These are phyloP conservation scores for Calonectria pteridis DNA, from an alignment of 2,329 filamentous ascomycete genomes.

Conservation along the genomic window DNA sequence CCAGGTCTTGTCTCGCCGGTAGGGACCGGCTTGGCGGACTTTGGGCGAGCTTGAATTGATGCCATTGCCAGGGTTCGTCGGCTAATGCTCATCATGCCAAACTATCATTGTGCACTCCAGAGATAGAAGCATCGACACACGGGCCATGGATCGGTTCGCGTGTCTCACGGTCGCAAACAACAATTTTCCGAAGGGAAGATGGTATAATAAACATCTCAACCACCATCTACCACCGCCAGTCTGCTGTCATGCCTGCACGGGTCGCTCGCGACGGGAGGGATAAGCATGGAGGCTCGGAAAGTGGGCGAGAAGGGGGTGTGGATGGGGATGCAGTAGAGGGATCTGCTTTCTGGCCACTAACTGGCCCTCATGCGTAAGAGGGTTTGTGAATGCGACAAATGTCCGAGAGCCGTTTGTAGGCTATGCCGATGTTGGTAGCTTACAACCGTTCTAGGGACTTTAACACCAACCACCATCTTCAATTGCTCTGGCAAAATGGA, in stretches of 20 bases:
- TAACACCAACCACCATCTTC: conserved; percentile 27
- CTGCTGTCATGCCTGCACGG: conserved; percentile 38
- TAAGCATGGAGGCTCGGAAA: conserved; percentile 32
- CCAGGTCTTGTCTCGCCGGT: not conserved
- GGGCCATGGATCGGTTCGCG: conserved; percentile 31
- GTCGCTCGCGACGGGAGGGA: conserved; percentile 1
- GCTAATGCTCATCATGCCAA: not conserved
- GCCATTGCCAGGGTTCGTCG: not conserved
- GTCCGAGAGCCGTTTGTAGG: conserved; percentile 27
- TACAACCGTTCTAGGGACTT: conserved; percentile 31
- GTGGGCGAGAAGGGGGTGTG: conserved; percentile 27
- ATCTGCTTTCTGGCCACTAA: conserved; percentile 32
- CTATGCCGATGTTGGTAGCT: conserved; percentile 34
- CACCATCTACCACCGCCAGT: conserved; percentile 23
- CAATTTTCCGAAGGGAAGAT: too few relatives aligned
- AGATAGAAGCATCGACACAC: conserved; percentile 13
- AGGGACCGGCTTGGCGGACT: conserved; percentile 12
- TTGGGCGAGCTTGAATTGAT: conserved; percentile 20
- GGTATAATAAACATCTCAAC: conserved; percentile 13
- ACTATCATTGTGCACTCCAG: not conserved
- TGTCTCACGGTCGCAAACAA: conserved; percentile 28
- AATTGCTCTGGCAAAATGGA: conserved; percentile 12
- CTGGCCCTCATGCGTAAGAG: conserved; percentile 21
- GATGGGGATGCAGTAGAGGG: conserved; percentile 32
- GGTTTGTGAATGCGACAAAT: conserved; percentile 18